These are phyloP conservation scores for Acanthamoeba quina DNA, from an alignment of 208 protist genomes.

Conservation along the genomic window DNA sequence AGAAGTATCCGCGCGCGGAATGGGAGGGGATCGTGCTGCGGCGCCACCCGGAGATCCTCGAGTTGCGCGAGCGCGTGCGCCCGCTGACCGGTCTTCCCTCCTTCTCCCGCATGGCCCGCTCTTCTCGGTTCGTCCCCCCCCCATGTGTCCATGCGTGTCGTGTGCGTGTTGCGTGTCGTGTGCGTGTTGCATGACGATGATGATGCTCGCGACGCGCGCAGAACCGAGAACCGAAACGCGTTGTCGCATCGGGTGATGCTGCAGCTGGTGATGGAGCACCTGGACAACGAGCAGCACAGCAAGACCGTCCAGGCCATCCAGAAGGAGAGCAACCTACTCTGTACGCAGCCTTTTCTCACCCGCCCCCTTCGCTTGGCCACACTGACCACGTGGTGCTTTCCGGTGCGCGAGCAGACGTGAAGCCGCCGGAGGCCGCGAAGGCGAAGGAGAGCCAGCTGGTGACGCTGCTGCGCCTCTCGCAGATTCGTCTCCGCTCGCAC, in stretches of 20 bases:
- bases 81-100: slow-evolving; percentile 67
- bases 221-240: slow-evolving; percentile 31
- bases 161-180: too few relatives aligned
- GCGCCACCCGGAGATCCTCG: slow-evolving; percentile 81
- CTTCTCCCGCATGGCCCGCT: slow-evolving; percentile 22
- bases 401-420: not conserved
- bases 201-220: not conserved
- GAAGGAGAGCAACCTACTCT: slow-evolving; percentile 28
- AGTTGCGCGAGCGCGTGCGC: slow-evolving; percentile 77
- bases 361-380: not conserved
- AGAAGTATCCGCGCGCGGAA: not conserved
- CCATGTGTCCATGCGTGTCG: not conserved
- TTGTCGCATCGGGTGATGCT: slow-evolving; percentile 9
- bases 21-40: slow-evolving; percentile 71
- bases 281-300: not conserved
- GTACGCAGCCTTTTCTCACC: not conserved
- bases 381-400: not conserved
- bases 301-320: slow-evolving; percentile 40
- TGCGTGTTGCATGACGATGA: not conserved
- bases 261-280: slow-evolving; percentile 55
- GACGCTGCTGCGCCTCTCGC: slow-evolving; percentile 34
- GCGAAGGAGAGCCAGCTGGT: slow-evolving; percentile 33
- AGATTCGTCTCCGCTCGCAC: slow-evolving; percentile 10
- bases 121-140: not conserved
- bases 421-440: not conserved